phyloP scores from a whole-genome alignment of 345 rosid genomes.

The Nephelium lappaceum region DNA sequence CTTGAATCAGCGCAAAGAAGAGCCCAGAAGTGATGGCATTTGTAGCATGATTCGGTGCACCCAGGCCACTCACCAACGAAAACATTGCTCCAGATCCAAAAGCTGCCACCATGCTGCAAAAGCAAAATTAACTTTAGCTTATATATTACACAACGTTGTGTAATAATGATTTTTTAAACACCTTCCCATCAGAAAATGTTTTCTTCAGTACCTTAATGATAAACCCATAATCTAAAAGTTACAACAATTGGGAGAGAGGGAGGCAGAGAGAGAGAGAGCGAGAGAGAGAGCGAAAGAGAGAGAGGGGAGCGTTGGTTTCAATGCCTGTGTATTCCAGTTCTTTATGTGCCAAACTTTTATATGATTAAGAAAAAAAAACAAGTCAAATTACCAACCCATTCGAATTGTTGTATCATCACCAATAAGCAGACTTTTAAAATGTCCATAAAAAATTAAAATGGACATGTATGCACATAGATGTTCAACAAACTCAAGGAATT shows the following conservation, averaged over 20 bases:
- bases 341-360: not conserved
- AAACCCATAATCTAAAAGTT: not conserved
- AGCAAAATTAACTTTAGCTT: not conserved
- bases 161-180: not conserved
- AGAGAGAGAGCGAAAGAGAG: not conserved
- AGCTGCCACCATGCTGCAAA: conserved; percentile 89
- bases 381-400: not conserved
- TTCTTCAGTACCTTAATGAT: not conserved
- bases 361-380: not conserved
- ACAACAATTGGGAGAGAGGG: not conserved
- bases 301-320: too few relatives aligned
- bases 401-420: not conserved
- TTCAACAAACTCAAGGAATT: not conserved
- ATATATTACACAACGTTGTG: not conserved
- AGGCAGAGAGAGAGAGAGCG: not conserved
- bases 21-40: conserved; percentile 81
- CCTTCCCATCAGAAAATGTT: not conserved
- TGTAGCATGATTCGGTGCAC: conserved; percentile 67
- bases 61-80: conserved; percentile 81
- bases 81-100: conserved; percentile 92
- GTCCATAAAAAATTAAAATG: not conserved
- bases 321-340: not conserved
- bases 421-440: not conserved
- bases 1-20: conserved; percentile 82
- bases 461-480: not conserved